Evolutionary conservation across 2,329 filamentous ascomycete genomes (phyloP).

Genomic region (Trichoderma simmonsii): DNA sequence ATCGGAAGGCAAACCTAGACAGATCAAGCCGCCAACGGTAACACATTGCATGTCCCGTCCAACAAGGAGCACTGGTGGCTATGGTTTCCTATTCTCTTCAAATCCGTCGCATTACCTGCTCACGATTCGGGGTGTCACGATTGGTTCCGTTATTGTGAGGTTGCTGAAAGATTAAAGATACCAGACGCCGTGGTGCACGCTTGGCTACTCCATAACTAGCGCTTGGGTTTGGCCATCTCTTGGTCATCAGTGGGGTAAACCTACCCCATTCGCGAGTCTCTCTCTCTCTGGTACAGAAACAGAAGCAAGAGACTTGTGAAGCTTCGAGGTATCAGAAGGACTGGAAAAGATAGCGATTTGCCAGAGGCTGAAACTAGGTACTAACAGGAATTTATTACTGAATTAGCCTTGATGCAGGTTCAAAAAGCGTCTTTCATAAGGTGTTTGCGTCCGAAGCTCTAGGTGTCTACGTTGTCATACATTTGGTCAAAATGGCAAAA

Average conservation of each 20-base stretch:
- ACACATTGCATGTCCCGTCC: neutral
- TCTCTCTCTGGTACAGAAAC: neutral
- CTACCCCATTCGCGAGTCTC: neutral
- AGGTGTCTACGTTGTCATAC: too few species aligned
- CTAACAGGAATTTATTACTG: neutral
- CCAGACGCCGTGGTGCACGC: too few species aligned
- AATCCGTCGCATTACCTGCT: neutral
- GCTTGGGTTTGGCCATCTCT: neutral
- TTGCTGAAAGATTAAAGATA: neutral
- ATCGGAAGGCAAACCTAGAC: neutral
- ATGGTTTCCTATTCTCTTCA: neutral
- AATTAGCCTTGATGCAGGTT: neutral
- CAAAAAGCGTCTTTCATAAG: neutral
- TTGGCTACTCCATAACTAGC: neutral
- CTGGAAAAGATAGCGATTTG: neutral
- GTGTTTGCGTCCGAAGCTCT: neutral
- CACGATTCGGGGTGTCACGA: neutral
- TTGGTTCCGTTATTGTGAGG: neutral
- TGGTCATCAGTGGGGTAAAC: neutral
- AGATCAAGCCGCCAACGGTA: neutral
- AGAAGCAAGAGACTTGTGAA: neutral
- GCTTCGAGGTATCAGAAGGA: neutral
- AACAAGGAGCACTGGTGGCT: neutral
- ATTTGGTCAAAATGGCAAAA: neutral
- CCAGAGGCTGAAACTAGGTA: neutral